Conservation (phyloP, 768 basidiomycete genomes). For the Sarcomyxa edulis region DNA sequence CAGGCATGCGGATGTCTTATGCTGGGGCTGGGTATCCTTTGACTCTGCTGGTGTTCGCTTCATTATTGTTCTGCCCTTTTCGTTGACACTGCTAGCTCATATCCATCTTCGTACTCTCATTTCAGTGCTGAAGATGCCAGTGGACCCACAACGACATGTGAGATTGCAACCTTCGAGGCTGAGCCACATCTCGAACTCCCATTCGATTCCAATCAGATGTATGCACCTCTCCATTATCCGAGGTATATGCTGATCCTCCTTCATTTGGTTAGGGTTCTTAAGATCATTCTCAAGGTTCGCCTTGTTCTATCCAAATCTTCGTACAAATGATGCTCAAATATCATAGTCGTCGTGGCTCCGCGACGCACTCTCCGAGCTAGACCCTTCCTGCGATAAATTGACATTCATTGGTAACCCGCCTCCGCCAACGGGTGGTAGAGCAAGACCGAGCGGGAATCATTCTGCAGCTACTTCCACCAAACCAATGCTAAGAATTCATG, state of each 20-base stretch:
- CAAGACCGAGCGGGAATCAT: conserved; percentile 9
- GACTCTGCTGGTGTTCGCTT: conserved; percentile 68
- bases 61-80: conserved; percentile 2
- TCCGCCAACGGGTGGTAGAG: conserved; percentile 18
- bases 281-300: conserved; percentile 79
- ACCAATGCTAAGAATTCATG: conserved; percentile 77
- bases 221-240: conserved; percentile 14
- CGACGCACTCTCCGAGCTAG: conserved; percentile 87
- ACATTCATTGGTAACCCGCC: conserved; percentile 78
- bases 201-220: conserved; percentile 68
- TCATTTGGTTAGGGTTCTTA: conserved; percentile 47
- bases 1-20: conserved; percentile 85
- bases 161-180: conserved; percentile 80
- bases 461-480: conserved; percentile 28
- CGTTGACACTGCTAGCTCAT: background rate
- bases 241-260: background rate
- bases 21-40: conserved; percentile 73
- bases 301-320: background rate
- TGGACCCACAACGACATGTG: conserved; percentile 84
- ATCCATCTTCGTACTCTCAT: conserved; percentile 1
- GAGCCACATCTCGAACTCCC: conserved; percentile 78
- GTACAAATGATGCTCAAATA: conserved; percentile 1
- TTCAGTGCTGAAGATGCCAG: conserved; percentile 68
- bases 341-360: conserved; percentile 86
- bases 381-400: conserved; percentile 81